Evolutionary conservation across 1,139 yeast species (phyloP).

Genomic region (Debaryomyces coudertii): DNA sequence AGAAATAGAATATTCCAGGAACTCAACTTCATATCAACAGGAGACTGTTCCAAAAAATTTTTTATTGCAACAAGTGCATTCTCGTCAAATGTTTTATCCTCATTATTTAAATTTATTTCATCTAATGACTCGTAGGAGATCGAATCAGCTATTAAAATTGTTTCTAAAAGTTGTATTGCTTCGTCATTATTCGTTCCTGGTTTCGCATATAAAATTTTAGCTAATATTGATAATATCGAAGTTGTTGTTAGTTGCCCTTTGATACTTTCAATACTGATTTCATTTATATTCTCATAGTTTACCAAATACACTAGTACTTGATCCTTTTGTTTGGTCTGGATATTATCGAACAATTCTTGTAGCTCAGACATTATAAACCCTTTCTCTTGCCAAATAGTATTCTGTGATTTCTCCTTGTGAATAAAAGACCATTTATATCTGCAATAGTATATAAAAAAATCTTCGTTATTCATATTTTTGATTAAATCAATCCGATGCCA

Average conservation of each 20-base stretch:
- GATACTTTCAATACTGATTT: constrained; percentile 53
- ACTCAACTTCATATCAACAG: constrained; percentile 67
- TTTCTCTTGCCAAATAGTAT: constrained; percentile 34
- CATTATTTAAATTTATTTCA: constrained; percentile 1
- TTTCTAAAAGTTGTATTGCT: constrained; percentile 57
- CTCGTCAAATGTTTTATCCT: constrained; percentile 17
- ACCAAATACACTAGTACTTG: constrained; percentile 25
- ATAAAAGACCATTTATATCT: constrained; percentile 42
- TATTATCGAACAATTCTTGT: constrained; percentile 22
- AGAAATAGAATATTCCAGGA: constrained; percentile 77
- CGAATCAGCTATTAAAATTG: constrained; percentile 40
- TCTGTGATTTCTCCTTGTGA: constrained; percentile 35
- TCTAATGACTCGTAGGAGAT: constrained; percentile 6
- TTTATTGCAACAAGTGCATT: constrained; percentile 51
- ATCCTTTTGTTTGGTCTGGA: constrained; percentile 4
- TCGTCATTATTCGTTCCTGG: constrained; percentile 42
- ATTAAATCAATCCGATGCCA: constrained; percentile 13
- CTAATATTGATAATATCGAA: constrained; percentile 67
- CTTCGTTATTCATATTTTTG: constrained; percentile 15
- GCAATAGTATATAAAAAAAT: constrained; percentile 7
- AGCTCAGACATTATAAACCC: constrained; percentile 29
- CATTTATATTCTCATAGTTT: constrained; percentile 64
- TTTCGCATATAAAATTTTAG: constrained; percentile 53
- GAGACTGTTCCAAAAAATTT: constrained; percentile 61
- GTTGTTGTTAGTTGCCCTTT: constrained; percentile 67